These are phyloP conservation scores for Dictyostelium brefeldianum DNA, from an alignment of 78 protist species.

Conservation along the genomic window DNA sequence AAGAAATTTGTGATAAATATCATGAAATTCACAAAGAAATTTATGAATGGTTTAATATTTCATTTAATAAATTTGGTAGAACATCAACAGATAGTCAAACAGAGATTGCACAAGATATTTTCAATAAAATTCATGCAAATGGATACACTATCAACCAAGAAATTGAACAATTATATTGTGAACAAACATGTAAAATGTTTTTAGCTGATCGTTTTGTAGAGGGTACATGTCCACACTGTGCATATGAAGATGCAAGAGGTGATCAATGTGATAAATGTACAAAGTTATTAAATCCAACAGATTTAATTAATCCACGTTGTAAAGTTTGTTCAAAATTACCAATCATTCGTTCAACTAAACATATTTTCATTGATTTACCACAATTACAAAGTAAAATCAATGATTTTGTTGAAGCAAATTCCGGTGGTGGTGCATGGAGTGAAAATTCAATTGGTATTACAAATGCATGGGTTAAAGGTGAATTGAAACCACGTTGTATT, in stretches of 20 bases:
- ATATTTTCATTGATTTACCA: slow-evolving; percentile 90
- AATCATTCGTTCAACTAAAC: slow-evolving; percentile 71
- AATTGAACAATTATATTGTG: slow-evolving; percentile 84
- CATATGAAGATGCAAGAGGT: slow-evolving; percentile 91
- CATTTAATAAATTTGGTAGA: slow-evolving; percentile 93
- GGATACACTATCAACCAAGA: slow-evolving; percentile 38
- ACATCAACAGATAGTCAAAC: slow-evolving; percentile 90
- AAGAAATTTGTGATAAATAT: slow-evolving; percentile 92
- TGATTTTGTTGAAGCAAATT: slow-evolving; percentile 30
- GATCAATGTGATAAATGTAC: slow-evolving; percentile 96
- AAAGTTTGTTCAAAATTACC: slow-evolving; percentile 75
- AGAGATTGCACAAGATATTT: slow-evolving; percentile 92
- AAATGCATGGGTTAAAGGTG: slow-evolving; percentile 81
- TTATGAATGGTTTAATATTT: slow-evolving; percentile 95
- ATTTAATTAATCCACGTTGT: slow-evolving; percentile 81
- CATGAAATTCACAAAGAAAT: slow-evolving; percentile 78
- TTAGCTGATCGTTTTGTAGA: slow-evolving; percentile 94
- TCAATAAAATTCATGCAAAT: slow-evolving; percentile 54
- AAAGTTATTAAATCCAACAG: slow-evolving; percentile 85
- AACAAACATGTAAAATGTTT: slow-evolving; percentile 65
- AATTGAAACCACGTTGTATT: slow-evolving; percentile 91
- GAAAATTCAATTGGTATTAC: slow-evolving; percentile 69
- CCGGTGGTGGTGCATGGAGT: slow-evolving; percentile 64
- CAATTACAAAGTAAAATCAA: slow-evolving; percentile 55
- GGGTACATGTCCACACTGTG: slow-evolving; percentile 93